phyloP scores from a whole-genome alignment of 1,139 yeast genomes.

The Yamadazyma dushanensis region DNA sequence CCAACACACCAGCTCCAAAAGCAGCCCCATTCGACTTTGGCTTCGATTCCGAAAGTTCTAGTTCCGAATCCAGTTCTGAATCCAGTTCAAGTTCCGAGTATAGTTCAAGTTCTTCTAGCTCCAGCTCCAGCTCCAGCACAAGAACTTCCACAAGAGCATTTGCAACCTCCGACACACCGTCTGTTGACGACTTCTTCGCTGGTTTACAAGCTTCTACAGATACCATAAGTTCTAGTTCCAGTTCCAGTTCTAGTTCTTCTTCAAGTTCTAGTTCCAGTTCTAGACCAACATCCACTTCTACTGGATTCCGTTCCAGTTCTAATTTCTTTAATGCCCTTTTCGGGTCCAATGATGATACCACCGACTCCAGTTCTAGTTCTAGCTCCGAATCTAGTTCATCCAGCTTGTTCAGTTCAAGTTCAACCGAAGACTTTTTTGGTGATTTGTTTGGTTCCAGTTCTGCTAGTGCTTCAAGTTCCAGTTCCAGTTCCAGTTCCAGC shows the following conservation, averaged over 20 bases:
- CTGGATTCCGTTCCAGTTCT: not conserved
- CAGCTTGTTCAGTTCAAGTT: too few relatives aligned
- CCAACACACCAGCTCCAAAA: too few relatives aligned
- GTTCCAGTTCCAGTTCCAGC: conserved; percentile 4
- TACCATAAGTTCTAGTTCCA: too few relatives aligned
- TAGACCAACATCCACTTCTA: not conserved
- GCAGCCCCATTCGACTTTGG: too few relatives aligned
- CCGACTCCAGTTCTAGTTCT: not conserved
- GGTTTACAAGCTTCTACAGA: too few relatives aligned
- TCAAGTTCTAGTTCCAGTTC: conserved; percentile 2
- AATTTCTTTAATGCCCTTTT: conserved; percentile 8
- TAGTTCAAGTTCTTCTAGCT: conserved; percentile 8
- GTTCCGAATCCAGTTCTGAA: conserved; percentile 3
- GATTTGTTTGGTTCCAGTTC: conserved; percentile 4
- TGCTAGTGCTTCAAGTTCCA: not conserved
- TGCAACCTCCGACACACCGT: too few relatives aligned
- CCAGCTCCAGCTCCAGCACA: conserved; percentile 6
- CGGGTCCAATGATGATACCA: conserved; percentile 4
- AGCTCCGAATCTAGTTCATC: too few relatives aligned
- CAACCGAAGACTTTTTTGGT: conserved; percentile 3
- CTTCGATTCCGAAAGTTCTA: conserved; percentile 2
- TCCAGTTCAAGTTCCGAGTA: conserved; percentile 7
- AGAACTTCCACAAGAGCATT: too few relatives aligned
- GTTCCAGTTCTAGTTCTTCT: too few relatives aligned
- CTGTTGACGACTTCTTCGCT: too few relatives aligned